Conservation (phyloP, 441 rosid species). For the Euphorbia corollata region DNA sequence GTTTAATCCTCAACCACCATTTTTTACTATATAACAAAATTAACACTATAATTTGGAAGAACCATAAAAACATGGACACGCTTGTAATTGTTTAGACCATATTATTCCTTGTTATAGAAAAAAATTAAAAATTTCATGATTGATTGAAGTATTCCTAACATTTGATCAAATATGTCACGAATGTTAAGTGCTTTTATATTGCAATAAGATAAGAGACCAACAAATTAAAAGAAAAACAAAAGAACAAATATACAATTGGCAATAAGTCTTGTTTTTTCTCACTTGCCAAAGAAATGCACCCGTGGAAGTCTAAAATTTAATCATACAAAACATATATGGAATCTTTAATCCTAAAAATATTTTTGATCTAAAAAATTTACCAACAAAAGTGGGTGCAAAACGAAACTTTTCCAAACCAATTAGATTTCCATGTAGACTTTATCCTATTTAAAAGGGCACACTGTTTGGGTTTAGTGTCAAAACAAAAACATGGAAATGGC, state of each 20-base stretch:
- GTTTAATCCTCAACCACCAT: too few relatives aligned
- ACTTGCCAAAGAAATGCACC: background rate
- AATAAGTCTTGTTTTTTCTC: background rate
- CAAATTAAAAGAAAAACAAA: too few relatives aligned
- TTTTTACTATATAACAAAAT: too few relatives aligned
- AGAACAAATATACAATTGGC: background rate
- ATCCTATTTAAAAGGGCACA: constrained; percentile 5
- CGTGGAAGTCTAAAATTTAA: background rate
- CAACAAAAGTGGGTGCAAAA: too few relatives aligned
- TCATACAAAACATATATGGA: background rate
- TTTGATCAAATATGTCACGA: too few relatives aligned
- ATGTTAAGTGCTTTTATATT: too few relatives aligned
- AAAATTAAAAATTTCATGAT: too few relatives aligned
- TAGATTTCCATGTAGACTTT: background rate
- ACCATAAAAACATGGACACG: too few relatives aligned
- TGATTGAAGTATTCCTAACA: too few relatives aligned
- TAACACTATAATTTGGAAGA: too few relatives aligned
- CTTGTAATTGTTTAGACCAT: background rate
- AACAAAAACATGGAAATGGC: background rate
- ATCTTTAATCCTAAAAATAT: background rate
- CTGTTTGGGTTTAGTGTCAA: background rate
- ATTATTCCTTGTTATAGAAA: background rate
- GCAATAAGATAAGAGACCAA: background rate
- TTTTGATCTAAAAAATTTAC: background rate
- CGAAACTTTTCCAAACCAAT: constrained; percentile 6